Evolutionary conservation across 495 filamentous ascomycete species (phyloP), one percentile per base, ranked within the genome.

Genomic region (Neurospora africana): DNA sequence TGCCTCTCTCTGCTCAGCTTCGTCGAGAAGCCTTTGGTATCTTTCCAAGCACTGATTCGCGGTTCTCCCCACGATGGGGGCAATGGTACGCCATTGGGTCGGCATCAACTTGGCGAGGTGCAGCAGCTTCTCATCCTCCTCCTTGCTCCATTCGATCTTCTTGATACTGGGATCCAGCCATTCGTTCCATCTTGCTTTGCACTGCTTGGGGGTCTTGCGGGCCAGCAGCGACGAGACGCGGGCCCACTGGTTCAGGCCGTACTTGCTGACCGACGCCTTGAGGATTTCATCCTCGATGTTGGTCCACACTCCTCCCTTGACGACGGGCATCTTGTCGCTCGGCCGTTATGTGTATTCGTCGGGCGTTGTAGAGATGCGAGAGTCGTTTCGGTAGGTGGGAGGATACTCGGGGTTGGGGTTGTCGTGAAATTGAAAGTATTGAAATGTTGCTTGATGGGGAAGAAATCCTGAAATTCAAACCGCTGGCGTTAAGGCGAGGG

Each of bases 81-180:
- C 95, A 81, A 98, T 97, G 41, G 95, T 98, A 76, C 96, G 91
- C 95, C 95, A 99, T 86, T 99, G 95, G 39, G 95, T 98, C 38
- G 95, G 95, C 92, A 98, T 97, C 86, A 99, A 85, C 86, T 98
- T 98, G 58, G 95, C 96, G 74, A 98, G 84, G 79, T 97, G 95
- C 76, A 99, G 82, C 69, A 99, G 85, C 84, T 95, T 98, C 84
- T 98, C 96, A 81, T 98, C 96, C 83, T 99, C 95, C 84, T 99
- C 96, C 79, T 94, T 91, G 73, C 93, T 97, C 96, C 96, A 99
- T 80, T 99, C 95, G 77, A 96, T 94, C 84, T 98, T 98, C 72
- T 94, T 92, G 83, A 98, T 98, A 74, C 92, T 92, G 4, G 95
- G 95, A 76, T 98, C 95, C 74, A 99, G 89, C 95, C 95, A 99